Base-by-base conservation (phyloP, 495 filamentous ascomycete species). In the Talaromyces borbonicus region DNA sequence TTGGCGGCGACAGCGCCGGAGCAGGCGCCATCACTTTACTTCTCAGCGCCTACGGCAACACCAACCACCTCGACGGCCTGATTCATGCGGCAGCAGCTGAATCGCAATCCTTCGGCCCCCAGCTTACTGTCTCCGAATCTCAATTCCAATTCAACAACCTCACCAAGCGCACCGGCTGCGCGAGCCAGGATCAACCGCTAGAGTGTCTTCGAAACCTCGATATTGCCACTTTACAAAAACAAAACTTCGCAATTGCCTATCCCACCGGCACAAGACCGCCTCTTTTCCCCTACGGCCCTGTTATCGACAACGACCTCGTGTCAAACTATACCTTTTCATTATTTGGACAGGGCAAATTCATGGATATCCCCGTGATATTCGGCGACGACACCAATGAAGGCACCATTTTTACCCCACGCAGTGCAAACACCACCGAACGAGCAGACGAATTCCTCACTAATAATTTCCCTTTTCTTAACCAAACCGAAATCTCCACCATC, bases 381-480 rank as follows among this genome's bases (percentile, higher is more conserved):
- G 84, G 84, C 46, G 79, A 84, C 48, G 75, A 73, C 54, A 82
- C 81, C 26, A 80, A 90, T 56, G 83, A 84, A 60, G 83, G 83
- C 35, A 79, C 76, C 0, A 64, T 68, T 3, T 87, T 87, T 54
- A 74, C 75, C 0, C 79, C 84, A 0, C 53, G 48, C 16, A 59
- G 51, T 33, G 67, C 69, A n/a, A 57, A 63, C 12, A 74, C 61
- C 24, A 49, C 73, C 12, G 61, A 73, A 40, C 60, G 68, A 8
- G 66, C 65, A 24, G 60, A 71, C 20, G 50, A 44, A 8, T 90
- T 85, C 56, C 56, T 90, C 26, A 60, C 66, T 38, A 62, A 74
- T 43, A 76, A 89, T 48, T 85, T 82, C 49, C 78, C 82, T 1
- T 65, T 60, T 16, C 53, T 87, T n/a, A 72, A 65, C 3, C 37